phyloP scores from a whole-genome alignment of 1,284 basidiomycete species.

The Melampsora medusae region DNA sequence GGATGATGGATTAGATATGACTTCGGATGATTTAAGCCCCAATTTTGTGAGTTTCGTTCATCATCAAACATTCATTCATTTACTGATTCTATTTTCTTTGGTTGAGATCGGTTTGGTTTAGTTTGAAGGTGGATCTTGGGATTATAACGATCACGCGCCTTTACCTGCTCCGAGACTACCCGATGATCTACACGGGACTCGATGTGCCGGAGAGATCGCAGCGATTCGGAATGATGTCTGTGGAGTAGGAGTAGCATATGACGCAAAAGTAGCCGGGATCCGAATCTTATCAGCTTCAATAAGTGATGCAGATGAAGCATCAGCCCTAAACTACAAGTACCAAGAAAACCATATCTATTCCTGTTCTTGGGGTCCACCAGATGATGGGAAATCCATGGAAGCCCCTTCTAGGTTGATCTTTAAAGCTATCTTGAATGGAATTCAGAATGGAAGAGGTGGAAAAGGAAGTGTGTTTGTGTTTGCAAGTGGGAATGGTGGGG shows the following conservation, averaged over 20 bases:
- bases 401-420: conserved; percentile 86
- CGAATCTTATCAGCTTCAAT: conserved; percentile 96
- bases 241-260: conserved; percentile 89
- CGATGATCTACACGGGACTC: conserved; percentile 95
- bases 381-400: conserved; percentile 93
- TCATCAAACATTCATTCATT: too few species aligned
- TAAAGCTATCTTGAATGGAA: conserved; percentile 91
- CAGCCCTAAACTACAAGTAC: conserved; percentile 87
- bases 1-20: conserved; percentile 91
- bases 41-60: conserved; percentile 50
- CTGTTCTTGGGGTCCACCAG: conserved; percentile 97
- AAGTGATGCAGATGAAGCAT: conserved; percentile 94
- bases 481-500: conserved; percentile 93
- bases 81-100: not conserved
- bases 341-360: conserved; percentile 90
- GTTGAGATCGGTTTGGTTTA: conserved; percentile 52
- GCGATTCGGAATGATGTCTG: conserved; percentile 93
- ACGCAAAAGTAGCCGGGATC: conserved; percentile 85
- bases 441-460: conserved; percentile 83
- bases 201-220: conserved; percentile 97
- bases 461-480: conserved; percentile 95
- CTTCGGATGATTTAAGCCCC: conserved; percentile 54
- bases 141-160: conserved; percentile 90
- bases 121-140: conserved; percentile 86
- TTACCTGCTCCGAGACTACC: conserved; percentile 81